A percentile compares a stretch with the other conserved stretches of the same genome.
Evolutionary conservation across 1,284 basidiomycete species (phyloP).

Genomic region (Puccinia horiana): DNA sequence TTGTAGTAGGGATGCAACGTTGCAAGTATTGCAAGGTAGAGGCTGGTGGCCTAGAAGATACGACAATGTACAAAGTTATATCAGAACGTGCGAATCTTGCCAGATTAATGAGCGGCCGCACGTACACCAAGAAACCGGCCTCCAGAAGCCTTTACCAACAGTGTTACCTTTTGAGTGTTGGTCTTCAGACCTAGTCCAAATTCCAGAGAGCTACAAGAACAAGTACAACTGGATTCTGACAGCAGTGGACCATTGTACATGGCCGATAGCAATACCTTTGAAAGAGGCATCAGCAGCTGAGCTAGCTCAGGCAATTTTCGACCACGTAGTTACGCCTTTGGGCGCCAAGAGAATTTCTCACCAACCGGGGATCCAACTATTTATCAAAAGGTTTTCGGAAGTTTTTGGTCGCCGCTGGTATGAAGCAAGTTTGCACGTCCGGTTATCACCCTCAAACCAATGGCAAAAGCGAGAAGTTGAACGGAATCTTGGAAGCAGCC

Average conservation of each 20-base stretch:
- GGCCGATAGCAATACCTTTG: neutral
- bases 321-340: neutral
- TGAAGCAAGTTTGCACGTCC: neutral
- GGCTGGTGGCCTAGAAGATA: too few species aligned
- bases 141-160: neutral
- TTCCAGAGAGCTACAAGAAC: neutral
- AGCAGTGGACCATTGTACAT: neutral
- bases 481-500: neutral
- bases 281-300: neutral
- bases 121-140: neutral
- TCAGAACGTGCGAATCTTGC: too few species aligned
- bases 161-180: neutral
- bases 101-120: too few species aligned
- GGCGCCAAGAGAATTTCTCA: neutral
- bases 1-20: too few species aligned
- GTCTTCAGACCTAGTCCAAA: neutral
- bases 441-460: conserved; percentile 3
- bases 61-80: neutral
- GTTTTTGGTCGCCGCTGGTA: neutral
- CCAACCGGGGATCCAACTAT: neutral
- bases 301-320: neutral
- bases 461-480: neutral
- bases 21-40: too few species aligned
- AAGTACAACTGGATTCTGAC: neutral
- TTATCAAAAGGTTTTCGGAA: neutral